phyloP scores from a whole-genome alignment of 2,329 filamentous ascomycete species.

The Teratosphaeria zuluensis region DNA sequence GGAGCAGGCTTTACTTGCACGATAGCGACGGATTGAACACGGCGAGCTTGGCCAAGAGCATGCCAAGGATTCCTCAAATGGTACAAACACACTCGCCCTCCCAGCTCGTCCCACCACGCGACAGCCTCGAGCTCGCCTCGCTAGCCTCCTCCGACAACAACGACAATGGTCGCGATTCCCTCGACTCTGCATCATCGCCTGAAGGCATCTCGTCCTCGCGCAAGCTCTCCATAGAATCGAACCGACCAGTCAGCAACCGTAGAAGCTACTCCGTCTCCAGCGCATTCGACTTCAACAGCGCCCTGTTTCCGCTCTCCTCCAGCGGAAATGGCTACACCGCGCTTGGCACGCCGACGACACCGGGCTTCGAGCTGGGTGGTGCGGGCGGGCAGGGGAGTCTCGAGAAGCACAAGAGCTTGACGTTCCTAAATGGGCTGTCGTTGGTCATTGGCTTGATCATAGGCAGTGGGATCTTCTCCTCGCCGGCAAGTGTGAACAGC shows the following conservation, averaged over 20 bases:
- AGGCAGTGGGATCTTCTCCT: constrained; percentile 92
- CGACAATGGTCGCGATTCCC: constrained; percentile 45
- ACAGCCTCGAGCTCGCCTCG: constrained; percentile 93
- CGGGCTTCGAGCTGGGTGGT: constrained; percentile 36
- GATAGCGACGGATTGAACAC: not conserved
- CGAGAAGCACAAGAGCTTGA: constrained; percentile 92
- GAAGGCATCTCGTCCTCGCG: constrained; percentile 79
- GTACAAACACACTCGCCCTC: not conserved
- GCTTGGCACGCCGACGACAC: constrained; percentile 63
- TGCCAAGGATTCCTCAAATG: not conserved
- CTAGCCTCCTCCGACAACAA: constrained; percentile 63
- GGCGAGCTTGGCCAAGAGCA: not conserved
- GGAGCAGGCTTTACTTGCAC: not conserved
- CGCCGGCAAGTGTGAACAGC: constrained; percentile 81
- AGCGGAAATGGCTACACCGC: constrained; percentile 68
- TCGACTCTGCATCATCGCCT: constrained; percentile 60
- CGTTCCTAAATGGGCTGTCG: constrained; percentile 85
- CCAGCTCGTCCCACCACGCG: constrained; percentile 47
- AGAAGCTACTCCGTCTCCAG: constrained; percentile 86
- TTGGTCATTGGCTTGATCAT: constrained; percentile 90
- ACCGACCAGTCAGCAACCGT: constrained; percentile 33
- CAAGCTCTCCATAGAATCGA: constrained; percentile 69
- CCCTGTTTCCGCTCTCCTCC: constrained; percentile 86
- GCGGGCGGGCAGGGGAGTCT: constrained; percentile 42
- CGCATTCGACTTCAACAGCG: constrained; percentile 89